phyloP scores from a whole-genome alignment of 2,329 filamentous ascomycete genomes.

The Hymenoscyphus fructigenus region DNA sequence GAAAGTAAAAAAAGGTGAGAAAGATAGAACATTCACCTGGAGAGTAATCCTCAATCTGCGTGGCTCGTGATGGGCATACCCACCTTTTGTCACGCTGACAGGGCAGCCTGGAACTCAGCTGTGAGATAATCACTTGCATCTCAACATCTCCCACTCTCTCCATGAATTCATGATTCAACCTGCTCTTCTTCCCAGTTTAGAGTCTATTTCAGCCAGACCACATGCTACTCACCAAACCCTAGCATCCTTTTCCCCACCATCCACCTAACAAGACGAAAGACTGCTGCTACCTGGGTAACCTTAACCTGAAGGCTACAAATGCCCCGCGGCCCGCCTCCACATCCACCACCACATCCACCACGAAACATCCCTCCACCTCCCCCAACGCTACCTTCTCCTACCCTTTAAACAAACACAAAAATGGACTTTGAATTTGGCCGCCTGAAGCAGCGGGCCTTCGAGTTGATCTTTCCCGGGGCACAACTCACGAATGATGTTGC shows the following conservation, averaged over 20 bases:
- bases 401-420: slow-evolving; percentile 39
- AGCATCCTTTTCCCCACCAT: neutral
- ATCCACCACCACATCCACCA: neutral
- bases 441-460: slow-evolving; percentile 70
- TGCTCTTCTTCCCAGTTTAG: neutral
- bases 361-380: neutral
- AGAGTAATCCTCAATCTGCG: no score
- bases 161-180: neutral
- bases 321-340: neutral
- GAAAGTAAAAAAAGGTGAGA: no score
- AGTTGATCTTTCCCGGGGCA: slow-evolving; percentile 80
- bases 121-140: neutral
- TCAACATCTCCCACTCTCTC: neutral
- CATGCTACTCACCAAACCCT: neutral
- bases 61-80: neutral
- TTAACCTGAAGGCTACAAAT: neutral
- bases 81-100: neutral
- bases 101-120: neutral
- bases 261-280: neutral
- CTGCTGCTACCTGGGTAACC: neutral
- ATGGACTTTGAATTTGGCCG: slow-evolving; percentile 72
- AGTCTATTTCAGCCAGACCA: neutral
- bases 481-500: slow-evolving; percentile 74
- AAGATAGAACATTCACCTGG: neutral
- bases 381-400: neutral